These are phyloP conservation scores for Parascedosporium putredinis DNA, from an alignment of 2,329 filamentous ascomycete genomes.

Conservation along the genomic window DNA sequence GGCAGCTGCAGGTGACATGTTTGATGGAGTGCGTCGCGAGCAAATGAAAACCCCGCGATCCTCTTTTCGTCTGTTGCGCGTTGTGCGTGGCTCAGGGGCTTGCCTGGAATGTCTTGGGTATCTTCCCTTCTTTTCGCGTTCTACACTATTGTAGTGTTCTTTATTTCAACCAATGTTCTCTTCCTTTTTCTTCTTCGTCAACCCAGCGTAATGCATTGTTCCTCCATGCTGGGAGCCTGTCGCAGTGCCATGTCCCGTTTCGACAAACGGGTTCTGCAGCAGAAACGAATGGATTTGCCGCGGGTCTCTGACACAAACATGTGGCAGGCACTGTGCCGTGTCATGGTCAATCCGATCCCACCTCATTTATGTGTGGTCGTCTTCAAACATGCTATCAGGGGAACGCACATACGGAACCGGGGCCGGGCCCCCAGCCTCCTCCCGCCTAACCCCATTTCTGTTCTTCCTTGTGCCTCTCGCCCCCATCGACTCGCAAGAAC, in stretches of 20 bases:
- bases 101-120: background rate
- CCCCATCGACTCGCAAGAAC: no score
- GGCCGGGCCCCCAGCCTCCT: background rate
- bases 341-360: background rate
- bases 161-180: no score
- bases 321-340: background rate
- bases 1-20: no score
- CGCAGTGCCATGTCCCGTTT: background rate
- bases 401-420: no score
- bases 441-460: background rate
- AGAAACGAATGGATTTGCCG: background rate
- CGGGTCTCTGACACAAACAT: constrained; percentile 2
- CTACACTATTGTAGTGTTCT: no score
- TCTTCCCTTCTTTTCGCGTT: no score
- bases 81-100: background rate
- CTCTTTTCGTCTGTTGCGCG: background rate
- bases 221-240: background rate
- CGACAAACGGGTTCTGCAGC: background rate
- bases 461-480: background rate
- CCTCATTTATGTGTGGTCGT: background rate
- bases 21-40: no score
- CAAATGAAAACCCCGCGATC: background rate
- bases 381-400: background rate
- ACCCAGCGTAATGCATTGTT: background rate
- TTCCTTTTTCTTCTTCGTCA: background rate